Percentiles rank a stretch among this genome's conserved stretches.
Evolutionary conservation across 2,329 filamentous ascomycete species (phyloP).

Genomic region (Penicillium sclerotigenum): DNA sequence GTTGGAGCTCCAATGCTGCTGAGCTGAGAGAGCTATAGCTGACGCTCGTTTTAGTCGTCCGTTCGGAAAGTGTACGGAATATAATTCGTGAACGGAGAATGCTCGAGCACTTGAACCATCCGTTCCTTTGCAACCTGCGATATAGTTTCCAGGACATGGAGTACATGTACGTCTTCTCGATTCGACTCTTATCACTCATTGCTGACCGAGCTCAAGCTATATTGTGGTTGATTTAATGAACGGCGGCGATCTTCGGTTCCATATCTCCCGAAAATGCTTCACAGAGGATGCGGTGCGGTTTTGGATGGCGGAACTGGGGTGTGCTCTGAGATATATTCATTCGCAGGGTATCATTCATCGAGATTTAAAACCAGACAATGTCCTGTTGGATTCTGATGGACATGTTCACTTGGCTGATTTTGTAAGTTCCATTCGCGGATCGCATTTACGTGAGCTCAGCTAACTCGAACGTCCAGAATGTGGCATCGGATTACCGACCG

Average conservation of each 20-base stretch:
- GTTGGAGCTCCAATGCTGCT: background rate
- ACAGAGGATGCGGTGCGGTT: conserved; percentile 96
- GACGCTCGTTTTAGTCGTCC: conserved; percentile 65
- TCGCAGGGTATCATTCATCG: conserved; percentile 83
- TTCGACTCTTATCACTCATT: background rate
- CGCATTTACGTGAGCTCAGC: background rate
- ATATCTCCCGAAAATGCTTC: conserved; percentile 96
- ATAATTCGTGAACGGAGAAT: conserved; percentile 96
- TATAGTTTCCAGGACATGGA: conserved; percentile 99
- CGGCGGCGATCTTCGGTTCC: conserved; percentile 91
- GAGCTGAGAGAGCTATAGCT: background rate
- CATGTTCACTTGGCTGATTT: conserved; percentile 98
- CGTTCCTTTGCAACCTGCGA: conserved; percentile 95
- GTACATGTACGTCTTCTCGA: conserved; percentile 69
- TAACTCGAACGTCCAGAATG: conserved; percentile 62
- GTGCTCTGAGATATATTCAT: conserved; percentile 84
- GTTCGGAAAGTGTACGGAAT: conserved; percentile 95
- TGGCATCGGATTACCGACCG: conserved; percentile 86
- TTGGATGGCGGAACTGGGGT: conserved; percentile 93
- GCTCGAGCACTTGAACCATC: conserved; percentile 96
- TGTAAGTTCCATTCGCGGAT: conserved; percentile 53
- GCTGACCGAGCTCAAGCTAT: conserved; percentile 56
- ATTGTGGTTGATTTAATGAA: conserved; percentile 98
- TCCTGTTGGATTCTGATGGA: conserved; percentile 79
- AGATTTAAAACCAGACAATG: conserved; percentile 90